phyloP scores from a whole-genome alignment of 2,329 filamentous ascomycete species.

The Byssothecium circinans region DNA sequence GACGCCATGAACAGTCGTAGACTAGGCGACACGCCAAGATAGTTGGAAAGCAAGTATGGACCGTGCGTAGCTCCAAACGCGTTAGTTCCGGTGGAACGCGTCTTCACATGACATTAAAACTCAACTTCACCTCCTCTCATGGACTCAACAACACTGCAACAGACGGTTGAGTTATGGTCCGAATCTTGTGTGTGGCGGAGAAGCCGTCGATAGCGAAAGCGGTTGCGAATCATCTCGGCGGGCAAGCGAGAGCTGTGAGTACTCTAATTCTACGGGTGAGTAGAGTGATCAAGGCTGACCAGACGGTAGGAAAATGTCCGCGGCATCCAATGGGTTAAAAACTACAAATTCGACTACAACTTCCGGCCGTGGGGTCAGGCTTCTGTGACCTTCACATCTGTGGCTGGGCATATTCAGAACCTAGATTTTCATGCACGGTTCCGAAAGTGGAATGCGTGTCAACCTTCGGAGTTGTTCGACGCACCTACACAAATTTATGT shows the following conservation, averaged over 20 bases:
- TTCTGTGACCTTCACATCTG: slow-evolving; percentile 89
- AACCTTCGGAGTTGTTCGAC: slow-evolving; percentile 77
- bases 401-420: slow-evolving; percentile 83
- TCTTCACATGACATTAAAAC: slow-evolving; percentile 37
- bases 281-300: not conserved
- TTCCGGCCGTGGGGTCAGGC: slow-evolving; percentile 84
- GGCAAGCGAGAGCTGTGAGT: slow-evolving; percentile 70
- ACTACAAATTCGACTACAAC: slow-evolving; percentile 88
- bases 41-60: slow-evolving; percentile 1
- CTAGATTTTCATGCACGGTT: slow-evolving; percentile 75
- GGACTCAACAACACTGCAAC: not conserved
- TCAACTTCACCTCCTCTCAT: slow-evolving; percentile 4
- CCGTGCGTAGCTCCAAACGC: slow-evolving; percentile 21
- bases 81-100: slow-evolving; percentile 30
- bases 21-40: not conserved
- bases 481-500: slow-evolving; percentile 73
- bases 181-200: slow-evolving; percentile 76
- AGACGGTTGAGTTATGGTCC: slow-evolving; percentile 39
- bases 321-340: slow-evolving; percentile 80
- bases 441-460: slow-evolving; percentile 78
- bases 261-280: not conserved
- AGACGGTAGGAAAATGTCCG: slow-evolving; percentile 62
- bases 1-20: too few species aligned
- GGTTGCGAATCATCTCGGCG: slow-evolving; percentile 85
- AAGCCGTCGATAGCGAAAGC: slow-evolving; percentile 96